Evolutionary conservation across 495 filamentous ascomycete species (phyloP), one percentile per base, ranked within the genome.

Genomic region (Talaromyces borbonicus): DNA sequence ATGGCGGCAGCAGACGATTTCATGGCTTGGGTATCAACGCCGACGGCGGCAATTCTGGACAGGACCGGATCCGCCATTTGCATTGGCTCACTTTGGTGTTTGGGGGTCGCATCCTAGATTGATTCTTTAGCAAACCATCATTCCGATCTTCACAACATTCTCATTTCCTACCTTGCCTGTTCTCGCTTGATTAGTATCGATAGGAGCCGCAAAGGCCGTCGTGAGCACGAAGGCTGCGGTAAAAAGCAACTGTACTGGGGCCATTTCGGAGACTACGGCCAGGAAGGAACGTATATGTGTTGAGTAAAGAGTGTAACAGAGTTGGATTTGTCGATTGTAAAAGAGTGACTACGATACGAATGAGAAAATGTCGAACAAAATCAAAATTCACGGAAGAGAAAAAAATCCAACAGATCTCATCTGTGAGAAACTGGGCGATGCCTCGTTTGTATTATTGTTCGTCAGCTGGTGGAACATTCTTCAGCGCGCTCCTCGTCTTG

Each of bases 81-180:
- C 26, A 44, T 30, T 20, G 41, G 41, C 8, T 30, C 41, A 16
- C 41, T 32, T 4, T 44, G 41, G 7, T 44, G 41, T 20, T 44
- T 44, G 16, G 27, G 6, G 12, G 6, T 30, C 6, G 27, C 27
- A 30, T n/a, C n/a, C n/a, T n/a, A 12, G 12, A 30, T 6, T 30
- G 12, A 30, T 30, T 30, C 27, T 30, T 12, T 30, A 30, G 27
- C 27, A 30, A 30, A 30, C n/a, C n/a, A n/a, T n/a, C n/a, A 30
- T 12, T 30, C 12, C n/a, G 3, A 24, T 25, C 11, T 15, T 14
- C 9, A 9, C 2, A 4, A 8, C 8, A 3, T 9, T 23, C 41
- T 44, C 16, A 44, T 29, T 18, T 5, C 19, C 41, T 6, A 12
- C 41, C 1, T 20, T 22, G 2, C 20, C 41, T 18, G 18, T 15